phyloP scores from a whole-genome alignment of 1,284 basidiomycete genomes.

The Cerioporus squamosus region DNA sequence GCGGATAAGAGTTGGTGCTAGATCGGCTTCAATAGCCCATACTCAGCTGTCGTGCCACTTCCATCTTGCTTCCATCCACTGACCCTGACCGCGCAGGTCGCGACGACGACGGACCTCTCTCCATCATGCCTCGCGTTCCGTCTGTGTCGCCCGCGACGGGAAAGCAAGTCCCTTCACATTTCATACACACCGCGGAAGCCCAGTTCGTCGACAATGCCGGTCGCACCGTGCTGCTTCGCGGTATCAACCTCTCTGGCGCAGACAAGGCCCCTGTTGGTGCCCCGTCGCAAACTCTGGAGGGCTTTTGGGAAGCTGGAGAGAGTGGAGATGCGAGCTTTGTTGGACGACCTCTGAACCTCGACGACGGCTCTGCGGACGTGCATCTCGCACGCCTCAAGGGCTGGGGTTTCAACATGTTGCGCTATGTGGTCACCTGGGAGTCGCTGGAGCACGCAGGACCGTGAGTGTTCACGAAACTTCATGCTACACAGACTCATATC shows the following conservation, averaged over 20 bases:
- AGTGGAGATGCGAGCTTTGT: constrained; percentile 75
- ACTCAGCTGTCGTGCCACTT: not conserved
- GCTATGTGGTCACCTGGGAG: constrained; percentile 96
- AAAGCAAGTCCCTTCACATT: constrained; percentile 51
- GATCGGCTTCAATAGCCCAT: too few species aligned
- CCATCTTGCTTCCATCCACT: too few species aligned
- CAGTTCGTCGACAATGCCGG: constrained; percentile 88
- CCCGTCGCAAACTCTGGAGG: constrained; percentile 70
- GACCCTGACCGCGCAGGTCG: not conserved
- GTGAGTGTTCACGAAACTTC: constrained; percentile 54
- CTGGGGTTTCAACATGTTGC: constrained; percentile 96
- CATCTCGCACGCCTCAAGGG: constrained; percentile 85
- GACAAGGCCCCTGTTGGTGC: constrained; percentile 81
- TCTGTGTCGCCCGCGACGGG: constrained; percentile 73
- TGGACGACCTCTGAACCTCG: constrained; percentile 79
- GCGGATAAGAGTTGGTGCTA: too few species aligned
- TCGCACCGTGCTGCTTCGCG: constrained; percentile 85
- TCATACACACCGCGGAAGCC: constrained; percentile 70
- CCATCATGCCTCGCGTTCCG: constrained; percentile 61
- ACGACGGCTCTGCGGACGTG: constrained; percentile 86
- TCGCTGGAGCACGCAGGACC: constrained; percentile 92
- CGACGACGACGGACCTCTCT: not conserved
- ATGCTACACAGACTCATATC: not conserved
- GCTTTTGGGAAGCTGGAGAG: constrained; percentile 91
- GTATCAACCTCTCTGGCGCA: constrained; percentile 91